These are phyloP conservation scores for Helicostylum pulchrum DNA, from an alignment of 192 early-diverging fungal species.

Conservation along the genomic window DNA sequence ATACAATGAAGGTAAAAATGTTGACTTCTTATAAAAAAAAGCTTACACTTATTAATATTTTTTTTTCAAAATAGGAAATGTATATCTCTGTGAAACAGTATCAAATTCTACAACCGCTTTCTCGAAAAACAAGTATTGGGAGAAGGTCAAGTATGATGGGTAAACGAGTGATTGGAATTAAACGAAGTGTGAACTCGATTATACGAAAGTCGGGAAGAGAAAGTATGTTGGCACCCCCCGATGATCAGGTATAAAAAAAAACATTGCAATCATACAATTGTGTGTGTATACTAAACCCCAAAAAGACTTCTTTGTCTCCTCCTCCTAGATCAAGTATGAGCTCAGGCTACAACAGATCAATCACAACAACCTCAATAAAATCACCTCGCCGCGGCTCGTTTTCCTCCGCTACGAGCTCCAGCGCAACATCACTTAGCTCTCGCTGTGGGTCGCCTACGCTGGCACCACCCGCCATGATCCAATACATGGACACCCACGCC, in stretches of 20 bases:
- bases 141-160: constrained; percentile 16
- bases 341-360: not conserved
- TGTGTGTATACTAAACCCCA: no score
- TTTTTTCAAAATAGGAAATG: constrained; percentile 31
- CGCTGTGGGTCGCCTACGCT: constrained; percentile 1
- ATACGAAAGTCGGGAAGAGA: constrained; percentile 22
- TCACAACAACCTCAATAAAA: not conserved
- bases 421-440: constrained; percentile 8
- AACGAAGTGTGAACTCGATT: constrained; percentile 27
- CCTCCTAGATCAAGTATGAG: not conserved
- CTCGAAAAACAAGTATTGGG: not conserved
- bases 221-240: constrained; percentile 18
- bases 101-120: constrained; percentile 38
- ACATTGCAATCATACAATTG: no score
- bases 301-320: not conserved
- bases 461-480: not conserved
- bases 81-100: constrained; percentile 39
- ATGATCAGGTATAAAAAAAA: no score
- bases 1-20: constrained; percentile 20
- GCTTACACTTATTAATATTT: not conserved
- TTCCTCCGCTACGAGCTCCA: constrained; percentile 13
- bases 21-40: no score
- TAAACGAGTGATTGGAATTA: constrained; percentile 14
- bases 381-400: constrained; percentile 13
- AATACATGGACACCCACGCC: constrained; percentile 1